Base-by-base conservation (phyloP, 192 early-diverging fungal genomes). In the Phycomyces blakesleeanus region DNA sequence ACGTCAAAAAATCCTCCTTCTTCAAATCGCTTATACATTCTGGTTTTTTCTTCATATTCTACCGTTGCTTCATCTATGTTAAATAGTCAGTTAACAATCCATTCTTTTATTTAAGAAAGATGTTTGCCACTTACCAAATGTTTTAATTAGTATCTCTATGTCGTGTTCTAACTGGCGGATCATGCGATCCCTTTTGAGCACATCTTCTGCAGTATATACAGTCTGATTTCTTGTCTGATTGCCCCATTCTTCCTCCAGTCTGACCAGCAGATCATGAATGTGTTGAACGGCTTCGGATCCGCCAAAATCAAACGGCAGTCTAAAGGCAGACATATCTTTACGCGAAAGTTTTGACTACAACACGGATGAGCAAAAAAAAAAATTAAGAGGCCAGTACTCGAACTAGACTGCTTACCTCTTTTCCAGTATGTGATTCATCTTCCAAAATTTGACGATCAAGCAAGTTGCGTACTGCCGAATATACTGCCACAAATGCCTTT, bases 161-260 rank as follows among this genome's bases (percentile, higher is more conserved):
- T 72, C 60, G 16, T 58, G 38, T 39, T 73, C 58, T 15, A 86
- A 79, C 64, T 67, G 61, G 3, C 59, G 66, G 24, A 89, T 83
- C 11, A 71, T 78, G 50, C 54, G 18, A 40, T 82, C 76, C 53
- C 83, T 87, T 52, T 76, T 68, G 12, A 61, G 67, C 42, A 81
- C 60, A 51, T 84, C 80, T 14, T 66, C 51, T 26, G 57, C 64
- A 52, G 67, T 68, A 40, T 63, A 68, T 40, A 62, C 53, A 39
- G 59, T 22, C n/a, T 27, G 25, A 1, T 64, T 61, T 51, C 55
- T 47, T 16, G 59, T 49, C 71, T 72, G 65, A 69, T 61, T 1
- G 52, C 39, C 29, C 73, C 73, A 75, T 34, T 75, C 73, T 58
- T 70, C 63, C 40, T 69, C 71, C 4, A 83, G 41, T 51, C 75